These are phyloP conservation scores for Quercus gilva DNA, from an alignment of 306 rosid genomes.

Conservation along the genomic window DNA sequence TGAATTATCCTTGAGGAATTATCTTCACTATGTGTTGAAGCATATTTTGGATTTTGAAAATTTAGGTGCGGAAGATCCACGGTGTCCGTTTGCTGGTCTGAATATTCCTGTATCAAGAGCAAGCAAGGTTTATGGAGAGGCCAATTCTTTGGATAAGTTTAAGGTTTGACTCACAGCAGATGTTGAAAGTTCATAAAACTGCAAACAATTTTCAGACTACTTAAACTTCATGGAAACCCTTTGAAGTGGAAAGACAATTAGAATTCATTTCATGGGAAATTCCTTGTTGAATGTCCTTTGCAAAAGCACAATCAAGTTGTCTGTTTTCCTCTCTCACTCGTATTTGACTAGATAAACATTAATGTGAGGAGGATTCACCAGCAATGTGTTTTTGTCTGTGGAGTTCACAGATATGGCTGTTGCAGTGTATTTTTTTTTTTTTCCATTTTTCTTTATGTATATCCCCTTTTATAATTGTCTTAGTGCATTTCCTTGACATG, in stretches of 20 bases:
- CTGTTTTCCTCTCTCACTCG: background rate
- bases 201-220: conserved; percentile 2
- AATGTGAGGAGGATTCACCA: background rate
- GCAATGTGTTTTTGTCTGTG: background rate
- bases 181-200: conserved; percentile 3
- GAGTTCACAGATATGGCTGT: background rate
- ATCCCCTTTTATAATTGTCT: background rate
- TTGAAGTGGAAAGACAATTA: background rate
- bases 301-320: background rate
- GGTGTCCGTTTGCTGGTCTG: conserved; percentile 70
- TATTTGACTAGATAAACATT: background rate
- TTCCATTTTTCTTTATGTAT: background rate
- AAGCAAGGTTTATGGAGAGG: conserved; percentile 38
- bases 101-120: conserved; percentile 38
- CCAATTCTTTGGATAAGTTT: conserved; percentile 42
- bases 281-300: background rate
- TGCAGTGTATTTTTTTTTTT: background rate
- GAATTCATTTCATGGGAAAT: background rate
- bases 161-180: conserved; percentile 46
- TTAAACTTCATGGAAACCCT: background rate
- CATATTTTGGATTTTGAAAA: conserved; percentile 21
- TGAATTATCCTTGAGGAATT: conserved; percentile 10
- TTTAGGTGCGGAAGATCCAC: conserved; percentile 82
- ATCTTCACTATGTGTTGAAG: conserved; percentile 19
- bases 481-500: conserved; percentile 21